phyloP scores from a whole-genome alignment of 441 rosid genomes.

The Cnidoscolus chayamansa region DNA sequence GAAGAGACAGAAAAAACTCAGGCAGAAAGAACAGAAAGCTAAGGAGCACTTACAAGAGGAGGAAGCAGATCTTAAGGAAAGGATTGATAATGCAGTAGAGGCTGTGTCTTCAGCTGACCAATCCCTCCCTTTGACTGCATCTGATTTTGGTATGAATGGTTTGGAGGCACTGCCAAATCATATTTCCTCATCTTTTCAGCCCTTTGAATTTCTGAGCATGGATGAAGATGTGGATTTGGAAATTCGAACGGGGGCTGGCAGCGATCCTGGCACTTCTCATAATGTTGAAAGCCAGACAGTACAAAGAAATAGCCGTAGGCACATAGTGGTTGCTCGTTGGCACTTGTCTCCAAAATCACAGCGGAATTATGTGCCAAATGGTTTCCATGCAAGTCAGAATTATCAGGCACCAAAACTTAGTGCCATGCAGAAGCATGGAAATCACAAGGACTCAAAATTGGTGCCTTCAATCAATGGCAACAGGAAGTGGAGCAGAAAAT shows the following conservation, averaged over 20 bases:
- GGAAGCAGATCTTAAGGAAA: constrained; percentile 38
- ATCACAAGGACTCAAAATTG: constrained; percentile 36
- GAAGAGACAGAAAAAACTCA: constrained; percentile 76
- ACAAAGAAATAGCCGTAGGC: constrained; percentile 40
- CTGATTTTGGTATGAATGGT: constrained; percentile 43
- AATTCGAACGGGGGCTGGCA: constrained; percentile 36
- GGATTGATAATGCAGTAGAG: constrained; percentile 41
- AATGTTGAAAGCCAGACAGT: constrained; percentile 32
- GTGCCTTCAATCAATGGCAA: constrained; percentile 38
- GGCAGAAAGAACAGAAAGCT: constrained; percentile 81
- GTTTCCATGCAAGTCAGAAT: constrained; percentile 41
- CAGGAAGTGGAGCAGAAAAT: constrained; percentile 77
- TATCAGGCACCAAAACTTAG: constrained; percentile 42
- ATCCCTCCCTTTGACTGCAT: constrained; percentile 35
- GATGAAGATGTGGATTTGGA: constrained; percentile 42
- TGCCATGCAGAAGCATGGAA: constrained; percentile 53
- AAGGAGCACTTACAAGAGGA: constrained; percentile 56
- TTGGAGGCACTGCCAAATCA: constrained; percentile 35
- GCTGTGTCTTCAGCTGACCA: constrained; percentile 46
- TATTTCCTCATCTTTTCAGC: constrained; percentile 36
- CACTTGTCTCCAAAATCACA: constrained; percentile 44
- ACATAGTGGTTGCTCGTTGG: constrained; percentile 31
- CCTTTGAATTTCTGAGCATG: constrained; percentile 32
- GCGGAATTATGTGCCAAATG: constrained; percentile 38
- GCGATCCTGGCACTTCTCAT: constrained; percentile 34